Evolutionary conservation across 1,284 basidiomycete species (phyloP).

Genomic region (Naganishia cerealis): DNA sequence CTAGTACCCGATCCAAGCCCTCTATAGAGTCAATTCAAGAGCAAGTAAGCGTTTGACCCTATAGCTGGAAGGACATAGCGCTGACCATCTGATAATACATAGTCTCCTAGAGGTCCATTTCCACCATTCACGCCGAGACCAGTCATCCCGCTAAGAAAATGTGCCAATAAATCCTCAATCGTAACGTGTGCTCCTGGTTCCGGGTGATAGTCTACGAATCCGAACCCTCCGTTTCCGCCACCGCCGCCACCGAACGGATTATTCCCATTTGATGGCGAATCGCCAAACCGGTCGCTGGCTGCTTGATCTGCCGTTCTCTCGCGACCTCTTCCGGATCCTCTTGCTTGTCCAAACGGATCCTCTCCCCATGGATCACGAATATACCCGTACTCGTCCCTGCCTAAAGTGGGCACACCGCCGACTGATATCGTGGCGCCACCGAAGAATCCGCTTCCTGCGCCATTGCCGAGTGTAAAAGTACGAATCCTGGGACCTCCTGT

Average conservation of each 20-base stretch:
- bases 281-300: neutral
- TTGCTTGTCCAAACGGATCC: neutral
- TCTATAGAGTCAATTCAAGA: slow-evolving; percentile 36
- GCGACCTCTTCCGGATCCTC: neutral
- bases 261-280: neutral
- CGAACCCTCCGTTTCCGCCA: neutral
- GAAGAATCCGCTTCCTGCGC: neutral
- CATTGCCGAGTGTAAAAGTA: slow-evolving; percentile 24
- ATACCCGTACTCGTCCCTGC: slow-evolving; percentile 9
- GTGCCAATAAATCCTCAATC: slow-evolving; percentile 34
- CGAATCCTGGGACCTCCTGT: slow-evolving; percentile 11
- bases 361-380: slow-evolving; percentile 19
- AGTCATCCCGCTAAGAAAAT: slow-evolving; percentile 9
- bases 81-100: slow-evolving; percentile 49
- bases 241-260: neutral
- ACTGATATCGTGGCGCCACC: slow-evolving; percentile 23
- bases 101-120: slow-evolving; percentile 46
- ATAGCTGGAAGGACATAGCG: neutral
- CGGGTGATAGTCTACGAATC: neutral
- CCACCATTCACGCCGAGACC: slow-evolving; percentile 1
- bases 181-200: slow-evolving; percentile 15
- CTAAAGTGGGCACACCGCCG: slow-evolving; percentile 10
- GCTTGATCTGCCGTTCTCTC: slow-evolving; percentile 1
- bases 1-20: slow-evolving; percentile 49
- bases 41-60: neutral